Evolutionary conservation across 2,329 filamentous ascomycete species (phyloP), one percentile per base, ranked within the genome.

Genomic region (Aspergillus ibericus): DNA sequence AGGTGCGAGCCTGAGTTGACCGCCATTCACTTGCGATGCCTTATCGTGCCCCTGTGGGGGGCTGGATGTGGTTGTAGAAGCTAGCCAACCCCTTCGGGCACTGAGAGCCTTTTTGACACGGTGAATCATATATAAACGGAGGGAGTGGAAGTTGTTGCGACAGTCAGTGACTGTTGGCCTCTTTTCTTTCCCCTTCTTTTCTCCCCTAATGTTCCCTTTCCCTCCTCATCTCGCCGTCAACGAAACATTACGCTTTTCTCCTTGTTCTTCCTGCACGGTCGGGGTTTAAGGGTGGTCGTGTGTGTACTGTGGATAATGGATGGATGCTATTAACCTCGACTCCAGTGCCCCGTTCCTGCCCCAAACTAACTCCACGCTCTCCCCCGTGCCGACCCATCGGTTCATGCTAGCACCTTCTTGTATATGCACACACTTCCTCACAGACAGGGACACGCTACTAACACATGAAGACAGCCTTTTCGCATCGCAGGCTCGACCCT

Each of bases 11-110:
- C 44, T 47, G 25, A 32, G 38, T 42, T 42, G 38, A 60, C 61
- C 60, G 44, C 47, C 44, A 60, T 61, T 62, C 52, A 50, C 57
- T 59, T 59, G 66, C 61, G 25, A 68, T 62, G 61, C 59, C 68
- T 69, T 71, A 69, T 68, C 68, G 52, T 63, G 50, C 63, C 56
- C 16, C 44, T 56, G 22, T 64, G 59, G 68, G 60, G 59, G 10
- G 38, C 18, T 42, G 38, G 12, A 22, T 42, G 38, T 13, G 38
- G 38, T 42, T 42, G 38, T 42, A 42, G 38, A 22, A 22, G 20
- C 42, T 13, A 47, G 44, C n/a, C 44, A 32, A 48, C 25, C 44
- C 27, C 44, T 29, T 48, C 16, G 44, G 44, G 44, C 44, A 25
- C 44, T 29, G 44, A 32, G 16, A 7, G 25, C 25, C 44, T 27